Evolutionary conservation across 345 rosid genomes (phyloP).

Genomic region (Acer negundo): DNA sequence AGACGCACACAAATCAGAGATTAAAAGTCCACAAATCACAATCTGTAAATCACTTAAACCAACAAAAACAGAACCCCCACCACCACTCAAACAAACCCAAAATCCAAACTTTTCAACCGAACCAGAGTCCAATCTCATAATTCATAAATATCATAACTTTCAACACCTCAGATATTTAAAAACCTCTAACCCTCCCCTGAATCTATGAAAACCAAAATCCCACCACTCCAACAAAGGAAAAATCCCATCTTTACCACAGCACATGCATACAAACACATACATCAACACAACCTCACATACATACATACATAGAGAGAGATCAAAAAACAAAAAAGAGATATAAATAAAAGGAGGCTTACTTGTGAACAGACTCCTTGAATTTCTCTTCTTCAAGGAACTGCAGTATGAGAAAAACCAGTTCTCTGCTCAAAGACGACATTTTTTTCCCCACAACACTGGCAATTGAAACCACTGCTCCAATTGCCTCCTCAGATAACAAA

Average conservation of each 20-base stretch:
- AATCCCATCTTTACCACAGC: background rate
- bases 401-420: conserved; percentile 87
- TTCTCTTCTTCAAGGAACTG: conserved; percentile 96
- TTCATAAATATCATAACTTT: background rate
- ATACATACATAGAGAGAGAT: background rate
- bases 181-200: background rate
- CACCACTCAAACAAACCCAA: conserved; percentile 2
- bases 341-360: conserved; percentile 36
- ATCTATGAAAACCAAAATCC: conserved; percentile 2
- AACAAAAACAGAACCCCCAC: conserved; percentile 10
- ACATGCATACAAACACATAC: background rate
- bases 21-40: background rate
- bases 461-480: background rate
- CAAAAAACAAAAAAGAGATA: background rate
- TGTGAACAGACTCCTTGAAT: conserved; percentile 85
- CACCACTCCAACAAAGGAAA: conserved; percentile 1
- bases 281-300: background rate
- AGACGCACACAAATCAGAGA: background rate
- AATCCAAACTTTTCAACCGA: background rate
- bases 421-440: conserved; percentile 87
- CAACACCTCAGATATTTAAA: background rate
- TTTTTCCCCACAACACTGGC: background rate
- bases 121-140: background rate
- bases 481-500: background rate
- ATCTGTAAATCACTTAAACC: background rate